These are phyloP conservation scores for Xerocomus potaroensis DNA, from an alignment of 768 basidiomycete species.

Conservation along the genomic window DNA sequence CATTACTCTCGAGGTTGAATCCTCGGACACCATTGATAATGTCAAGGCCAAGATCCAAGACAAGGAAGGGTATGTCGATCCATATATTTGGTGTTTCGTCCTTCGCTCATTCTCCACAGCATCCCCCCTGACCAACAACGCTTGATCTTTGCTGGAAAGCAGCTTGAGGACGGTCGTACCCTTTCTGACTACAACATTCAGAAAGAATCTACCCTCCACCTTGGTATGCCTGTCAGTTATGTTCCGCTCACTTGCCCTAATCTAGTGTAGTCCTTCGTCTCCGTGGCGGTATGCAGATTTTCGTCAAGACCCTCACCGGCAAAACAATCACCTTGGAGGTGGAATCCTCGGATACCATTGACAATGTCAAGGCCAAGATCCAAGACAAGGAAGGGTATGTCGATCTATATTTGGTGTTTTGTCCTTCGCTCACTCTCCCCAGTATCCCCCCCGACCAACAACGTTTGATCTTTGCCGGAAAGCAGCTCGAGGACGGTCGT, in stretches of 20 bases:
- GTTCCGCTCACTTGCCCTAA: too few species aligned
- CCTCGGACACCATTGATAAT: conserved; percentile 26
- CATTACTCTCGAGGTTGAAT: conserved; percentile 39
- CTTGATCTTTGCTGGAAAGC: conserved; percentile 95
- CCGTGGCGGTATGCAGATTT: conserved; percentile 88
- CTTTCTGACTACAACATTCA: conserved; percentile 90
- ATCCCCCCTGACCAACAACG: conserved; percentile 91
- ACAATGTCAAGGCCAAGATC: conserved; percentile 40
- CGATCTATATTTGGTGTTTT: too few species aligned
- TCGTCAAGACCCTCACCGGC: conserved; percentile 80
- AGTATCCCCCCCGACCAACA: conserved; percentile 86
- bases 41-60: conserved; percentile 55
- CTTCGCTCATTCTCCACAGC: conserved; percentile 19
- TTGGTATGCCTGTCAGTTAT: too few species aligned
- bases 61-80: conserved; percentile 57
- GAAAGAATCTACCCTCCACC: conserved; percentile 92
- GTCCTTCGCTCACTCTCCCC: not conserved
- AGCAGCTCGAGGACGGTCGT: conserved; percentile 92
- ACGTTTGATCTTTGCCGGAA: conserved; percentile 94
- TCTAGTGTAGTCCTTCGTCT: conserved; percentile 89
- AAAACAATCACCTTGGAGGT: conserved; percentile 61
- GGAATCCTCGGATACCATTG: conserved; percentile 26
- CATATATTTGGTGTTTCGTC: too few species aligned
- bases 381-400: conserved; percentile 65
- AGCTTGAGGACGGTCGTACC: conserved; percentile 91